Conservation (phyloP, 768 basidiomycete species). For the Termitomyces eurrhizus region DNA sequence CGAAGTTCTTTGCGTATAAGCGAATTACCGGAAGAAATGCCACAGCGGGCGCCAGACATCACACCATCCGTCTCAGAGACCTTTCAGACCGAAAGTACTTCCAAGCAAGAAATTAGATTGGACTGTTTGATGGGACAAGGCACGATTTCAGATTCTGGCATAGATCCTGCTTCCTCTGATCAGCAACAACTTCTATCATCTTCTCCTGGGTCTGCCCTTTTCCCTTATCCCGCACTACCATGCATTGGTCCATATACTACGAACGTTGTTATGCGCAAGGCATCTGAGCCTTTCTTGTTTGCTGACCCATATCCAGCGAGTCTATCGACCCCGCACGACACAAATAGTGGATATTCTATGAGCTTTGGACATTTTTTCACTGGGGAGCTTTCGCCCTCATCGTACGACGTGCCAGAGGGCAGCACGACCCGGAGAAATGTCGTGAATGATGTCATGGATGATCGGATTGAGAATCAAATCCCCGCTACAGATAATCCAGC, state of each 20-base stretch:
- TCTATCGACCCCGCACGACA: constrained; percentile 37
- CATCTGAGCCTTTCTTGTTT: constrained; percentile 30
- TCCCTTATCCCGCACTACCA: not conserved
- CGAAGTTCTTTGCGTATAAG: not conserved
- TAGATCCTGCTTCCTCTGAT: not conserved
- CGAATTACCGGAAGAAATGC: not conserved
- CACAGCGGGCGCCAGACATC: no score
- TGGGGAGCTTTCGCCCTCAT: no score
- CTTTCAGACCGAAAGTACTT: not conserved
- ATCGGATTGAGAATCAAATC: not conserved
- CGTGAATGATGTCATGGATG: not conserved
- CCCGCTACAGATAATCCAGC: not conserved
- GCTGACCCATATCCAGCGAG: constrained; percentile 45
- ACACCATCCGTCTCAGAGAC: not conserved
- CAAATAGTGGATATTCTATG: not conserved
- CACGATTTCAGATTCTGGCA: not conserved
- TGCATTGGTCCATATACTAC: constrained; percentile 5
- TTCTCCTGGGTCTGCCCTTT: not conserved
- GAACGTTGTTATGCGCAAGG: constrained; percentile 15
- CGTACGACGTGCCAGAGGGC: not conserved
- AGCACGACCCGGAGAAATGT: not conserved
- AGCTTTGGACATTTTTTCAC: not conserved
- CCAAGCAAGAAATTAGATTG: no score
- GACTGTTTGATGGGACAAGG: not conserved
- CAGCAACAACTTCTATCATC: not conserved